Evolutionary conservation across 352 stramenopile species (phyloP).

Genomic region (Thalassiosira allenii): DNA sequence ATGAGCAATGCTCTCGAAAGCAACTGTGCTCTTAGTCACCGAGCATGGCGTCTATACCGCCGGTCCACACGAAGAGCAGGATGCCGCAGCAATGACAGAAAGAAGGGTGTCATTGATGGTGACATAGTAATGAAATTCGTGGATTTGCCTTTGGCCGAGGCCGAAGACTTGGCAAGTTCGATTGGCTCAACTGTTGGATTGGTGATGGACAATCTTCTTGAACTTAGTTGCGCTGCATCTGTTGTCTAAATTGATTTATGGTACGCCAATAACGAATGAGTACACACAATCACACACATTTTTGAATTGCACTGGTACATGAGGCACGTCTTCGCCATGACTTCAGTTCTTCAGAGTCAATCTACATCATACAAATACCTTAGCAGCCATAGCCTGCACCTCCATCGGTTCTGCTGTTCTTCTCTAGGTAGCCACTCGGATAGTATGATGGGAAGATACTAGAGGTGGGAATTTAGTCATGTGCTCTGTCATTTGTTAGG

Average conservation of each 20-base stretch:
- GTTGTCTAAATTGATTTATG: conserved; percentile 48
- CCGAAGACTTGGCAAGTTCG: conserved; percentile 84
- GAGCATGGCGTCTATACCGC: conserved; percentile 80
- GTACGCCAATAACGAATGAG: too few species aligned
- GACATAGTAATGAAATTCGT: conserved; percentile 78
- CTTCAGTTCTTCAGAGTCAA: too few species aligned
- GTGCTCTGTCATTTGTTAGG: too few species aligned
- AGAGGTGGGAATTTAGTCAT: too few species aligned
- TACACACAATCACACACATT: too few species aligned
- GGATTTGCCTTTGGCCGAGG: conserved; percentile 76
- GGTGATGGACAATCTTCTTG: conserved; percentile 85
- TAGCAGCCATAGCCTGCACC: too few species aligned
- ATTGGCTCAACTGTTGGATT: conserved; percentile 85
- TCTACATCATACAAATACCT: too few species aligned
- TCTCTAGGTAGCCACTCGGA: too few species aligned
- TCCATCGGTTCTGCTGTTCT: too few species aligned
- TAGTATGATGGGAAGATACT: too few species aligned
- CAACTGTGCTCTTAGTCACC: conserved; percentile 79
- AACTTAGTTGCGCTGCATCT: conserved; percentile 68
- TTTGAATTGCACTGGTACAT: too few species aligned
- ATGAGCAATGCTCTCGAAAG: conserved; percentile 85
- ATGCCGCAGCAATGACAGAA: conserved; percentile 77
- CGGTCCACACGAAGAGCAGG: conserved; percentile 71
- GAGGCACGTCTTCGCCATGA: too few species aligned
- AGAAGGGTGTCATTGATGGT: conserved; percentile 85